Evolutionary conservation across 768 basidiomycete species (phyloP).

Genomic region (Pulveroboletus frians): DNA sequence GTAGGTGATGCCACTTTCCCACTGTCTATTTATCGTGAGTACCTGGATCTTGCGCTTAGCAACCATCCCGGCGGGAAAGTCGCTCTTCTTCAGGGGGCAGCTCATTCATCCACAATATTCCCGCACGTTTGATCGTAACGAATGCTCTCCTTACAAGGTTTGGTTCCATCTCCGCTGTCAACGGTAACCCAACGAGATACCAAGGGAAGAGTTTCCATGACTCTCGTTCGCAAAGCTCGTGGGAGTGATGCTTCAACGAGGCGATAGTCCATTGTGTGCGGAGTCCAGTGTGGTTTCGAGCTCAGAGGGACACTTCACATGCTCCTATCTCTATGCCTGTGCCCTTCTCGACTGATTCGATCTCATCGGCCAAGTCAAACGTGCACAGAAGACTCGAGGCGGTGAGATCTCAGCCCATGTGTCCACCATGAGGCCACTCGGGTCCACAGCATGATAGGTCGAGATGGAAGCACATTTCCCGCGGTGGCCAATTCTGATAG

Average conservation of each 20-base stretch:
- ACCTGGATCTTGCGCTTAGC: conserved; percentile 50
- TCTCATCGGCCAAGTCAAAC: conserved; percentile 45
- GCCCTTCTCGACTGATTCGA: conserved; percentile 71
- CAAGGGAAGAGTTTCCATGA: conserved; percentile 62
- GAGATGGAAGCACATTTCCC: conserved; percentile 5
- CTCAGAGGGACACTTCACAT: conserved; percentile 74
- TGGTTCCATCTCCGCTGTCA: conserved; percentile 13
- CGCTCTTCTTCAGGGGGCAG: conserved; percentile 65
- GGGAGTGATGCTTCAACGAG: conserved; percentile 41
- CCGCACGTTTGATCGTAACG: conserved; percentile 63
- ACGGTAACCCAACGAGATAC: conserved; percentile 11
- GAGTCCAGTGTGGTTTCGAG: conserved; percentile 72
- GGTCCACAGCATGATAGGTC: conserved; percentile 56
- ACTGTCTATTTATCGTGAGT: conserved; percentile 28
- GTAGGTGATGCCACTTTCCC: conserved; percentile 35
- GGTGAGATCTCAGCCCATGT: conserved; percentile 62
- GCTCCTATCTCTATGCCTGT: conserved; percentile 88
- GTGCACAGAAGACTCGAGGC: conserved; percentile 80
- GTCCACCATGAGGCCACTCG: conserved; percentile 31
- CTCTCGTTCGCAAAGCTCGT: conserved; percentile 66
- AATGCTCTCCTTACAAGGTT: conserved; percentile 79
- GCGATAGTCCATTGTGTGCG: conserved; percentile 67
- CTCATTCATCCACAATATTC: conserved; percentile 71
- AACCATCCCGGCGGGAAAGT: conserved; percentile 64
- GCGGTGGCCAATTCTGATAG: conserved; percentile 1